Evolutionary conservation across 2,329 filamentous ascomycete species (phyloP).

Genomic region (Arthroderma sp.): DNA sequence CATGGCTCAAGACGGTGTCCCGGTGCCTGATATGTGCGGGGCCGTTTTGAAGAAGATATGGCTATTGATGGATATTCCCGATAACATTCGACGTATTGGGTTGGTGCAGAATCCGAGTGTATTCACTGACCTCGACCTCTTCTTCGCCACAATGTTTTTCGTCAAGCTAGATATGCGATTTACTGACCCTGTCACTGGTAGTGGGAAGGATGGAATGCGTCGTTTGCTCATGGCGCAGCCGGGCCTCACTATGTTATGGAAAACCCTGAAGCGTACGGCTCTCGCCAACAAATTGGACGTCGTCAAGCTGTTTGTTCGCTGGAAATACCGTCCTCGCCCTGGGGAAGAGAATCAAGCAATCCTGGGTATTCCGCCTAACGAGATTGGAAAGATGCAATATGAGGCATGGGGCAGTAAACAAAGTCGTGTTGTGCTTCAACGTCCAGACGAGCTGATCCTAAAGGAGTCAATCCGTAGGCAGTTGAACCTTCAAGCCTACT

Average conservation of each 20-base stretch:
- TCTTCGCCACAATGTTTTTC: conserved; percentile 52
- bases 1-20: conserved; percentile 47
- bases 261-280: conserved; percentile 47
- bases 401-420: conserved; percentile 25
- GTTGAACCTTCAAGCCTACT: conserved; percentile 43
- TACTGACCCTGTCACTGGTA: conserved; percentile 49
- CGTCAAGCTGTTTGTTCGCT: conserved; percentile 46
- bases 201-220: conserved; percentile 40
- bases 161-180: conserved; percentile 61
- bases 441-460: conserved; percentile 49
- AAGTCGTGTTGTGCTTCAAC: conserved; percentile 37
- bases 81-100: conserved; percentile 42
- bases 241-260: conserved; percentile 45
- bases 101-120: conserved; percentile 43
- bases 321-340: conserved; percentile 36
- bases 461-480: conserved; percentile 44
- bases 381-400: conserved; percentile 41
- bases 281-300: conserved; percentile 42
- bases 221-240: conserved; percentile 51
- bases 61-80: conserved; percentile 57
- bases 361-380: conserved; percentile 41
- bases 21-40: conserved; percentile 40
- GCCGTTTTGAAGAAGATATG: conserved; percentile 53
- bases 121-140: conserved; percentile 51
- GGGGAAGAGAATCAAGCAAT: conserved; percentile 25